phyloP scores from a whole-genome alignment of 129 eudicot species.

The Helichrysum umbraculigerum region DNA sequence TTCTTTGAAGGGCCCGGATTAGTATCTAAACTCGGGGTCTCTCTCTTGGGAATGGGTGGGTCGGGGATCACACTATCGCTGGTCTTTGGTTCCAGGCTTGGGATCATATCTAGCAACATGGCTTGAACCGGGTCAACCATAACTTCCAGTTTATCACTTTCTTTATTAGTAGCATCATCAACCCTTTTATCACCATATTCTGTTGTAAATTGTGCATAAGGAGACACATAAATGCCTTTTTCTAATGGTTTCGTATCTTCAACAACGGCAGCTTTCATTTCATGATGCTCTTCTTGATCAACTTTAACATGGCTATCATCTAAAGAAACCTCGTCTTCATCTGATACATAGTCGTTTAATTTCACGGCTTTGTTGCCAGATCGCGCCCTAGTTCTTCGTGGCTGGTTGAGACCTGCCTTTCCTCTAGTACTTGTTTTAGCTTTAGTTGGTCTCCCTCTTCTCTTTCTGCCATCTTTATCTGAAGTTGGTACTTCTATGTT shows the following conservation, averaged over 20 bases:
- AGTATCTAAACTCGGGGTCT: slow-evolving; percentile 24
- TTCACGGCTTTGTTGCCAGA: slow-evolving; percentile 61
- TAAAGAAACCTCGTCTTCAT: slow-evolving; percentile 36
- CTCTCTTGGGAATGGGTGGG: slow-evolving; percentile 21
- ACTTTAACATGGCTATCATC: slow-evolving; percentile 29
- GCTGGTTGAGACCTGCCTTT: slow-evolving; percentile 40
- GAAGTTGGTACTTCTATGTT: slow-evolving; percentile 21
- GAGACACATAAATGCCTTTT: slow-evolving; percentile 13
- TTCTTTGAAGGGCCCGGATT: slow-evolving; percentile 51
- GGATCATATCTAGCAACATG: slow-evolving; percentile 70
- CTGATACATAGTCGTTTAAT: slow-evolving; percentile 54
- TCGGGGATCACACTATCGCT: slow-evolving; percentile 18
- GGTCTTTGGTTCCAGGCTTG: slow-evolving; percentile 53
- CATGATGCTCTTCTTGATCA: slow-evolving; percentile 17
- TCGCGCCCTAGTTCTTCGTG: slow-evolving; percentile 56
- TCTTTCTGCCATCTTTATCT: slow-evolving; percentile 27
- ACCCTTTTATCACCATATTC: slow-evolving; percentile 19
- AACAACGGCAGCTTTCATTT: slow-evolving; percentile 22
- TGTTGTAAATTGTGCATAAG: slow-evolving; percentile 18
- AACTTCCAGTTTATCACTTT: slow-evolving; percentile 40
- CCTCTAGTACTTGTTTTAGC: slow-evolving; percentile 32
- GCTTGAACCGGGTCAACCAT: slow-evolving; percentile 72
- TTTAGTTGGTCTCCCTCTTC: slow-evolving; percentile 61
- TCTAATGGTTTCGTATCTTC: slow-evolving; percentile 37
- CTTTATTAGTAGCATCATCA: slow-evolving; percentile 29